phyloP scores from a whole-genome alignment of 2,329 filamentous ascomycete genomes.

The Blastomyces parvus region DNA sequence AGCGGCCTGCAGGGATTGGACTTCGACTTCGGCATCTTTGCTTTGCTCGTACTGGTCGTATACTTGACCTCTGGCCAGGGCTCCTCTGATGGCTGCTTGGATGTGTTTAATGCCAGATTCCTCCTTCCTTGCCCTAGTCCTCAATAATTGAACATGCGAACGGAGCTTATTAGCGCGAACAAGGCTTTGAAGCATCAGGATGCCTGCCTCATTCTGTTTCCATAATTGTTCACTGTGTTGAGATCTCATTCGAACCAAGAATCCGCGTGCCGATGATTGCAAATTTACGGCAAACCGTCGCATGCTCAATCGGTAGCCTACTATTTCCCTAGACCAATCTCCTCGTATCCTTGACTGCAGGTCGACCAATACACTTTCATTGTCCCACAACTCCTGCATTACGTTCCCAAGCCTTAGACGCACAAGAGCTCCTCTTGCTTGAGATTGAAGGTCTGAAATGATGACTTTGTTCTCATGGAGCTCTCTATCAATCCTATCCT shows the following conservation, averaged over 20 bases:
- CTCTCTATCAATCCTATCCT: slow-evolving; percentile 77
- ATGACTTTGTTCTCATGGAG: slow-evolving; percentile 63
- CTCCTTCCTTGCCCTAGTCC: slow-evolving; percentile 30
- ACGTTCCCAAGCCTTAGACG: slow-evolving; percentile 66
- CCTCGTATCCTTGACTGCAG: slow-evolving; percentile 81
- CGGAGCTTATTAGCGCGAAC: slow-evolving; percentile 49
- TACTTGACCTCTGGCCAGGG: slow-evolving; percentile 34
- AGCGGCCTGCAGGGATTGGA: slow-evolving; percentile 46
- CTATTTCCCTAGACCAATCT: slow-evolving; percentile 75
- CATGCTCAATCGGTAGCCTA: slow-evolving; percentile 75
- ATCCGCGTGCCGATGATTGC: slow-evolving; percentile 70
- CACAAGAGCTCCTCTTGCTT: slow-evolving; percentile 70
- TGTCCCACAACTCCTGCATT: slow-evolving; percentile 87
- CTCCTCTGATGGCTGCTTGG: slow-evolving; percentile 48
- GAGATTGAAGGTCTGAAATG: slow-evolving; percentile 74
- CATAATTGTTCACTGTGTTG: slow-evolving; percentile 60
- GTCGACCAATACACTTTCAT: slow-evolving; percentile 66
- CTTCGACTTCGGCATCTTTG: slow-evolving; percentile 53
- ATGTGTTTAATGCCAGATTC: slow-evolving; percentile 39
- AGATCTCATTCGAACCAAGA: slow-evolving; percentile 58
- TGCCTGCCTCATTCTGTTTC: slow-evolving; percentile 59
- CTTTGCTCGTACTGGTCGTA: slow-evolving; percentile 50
- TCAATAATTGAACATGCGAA: slow-evolving; percentile 35
- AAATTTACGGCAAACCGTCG: slow-evolving; percentile 65
- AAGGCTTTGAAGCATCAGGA: slow-evolving; percentile 74